Conservation (phyloP, 805 yeast species). For the Starmera amethionina region DNA sequence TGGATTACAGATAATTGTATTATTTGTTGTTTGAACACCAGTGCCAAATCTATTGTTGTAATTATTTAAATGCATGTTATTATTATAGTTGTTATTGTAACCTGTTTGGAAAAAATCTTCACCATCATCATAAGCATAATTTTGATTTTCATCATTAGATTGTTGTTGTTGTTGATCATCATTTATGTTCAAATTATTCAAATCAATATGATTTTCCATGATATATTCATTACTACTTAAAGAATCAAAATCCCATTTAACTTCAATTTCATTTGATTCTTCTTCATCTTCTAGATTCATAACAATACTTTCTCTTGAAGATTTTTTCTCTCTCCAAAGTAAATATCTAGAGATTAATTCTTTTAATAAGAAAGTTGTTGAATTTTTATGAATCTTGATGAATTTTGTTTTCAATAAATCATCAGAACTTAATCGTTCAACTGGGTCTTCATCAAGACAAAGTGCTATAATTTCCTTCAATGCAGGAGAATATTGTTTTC, state of each 20-base stretch:
- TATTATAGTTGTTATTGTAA: conserved; percentile 2
- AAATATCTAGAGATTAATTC: conserved; percentile 70
- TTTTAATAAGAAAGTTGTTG: conserved; percentile 51
- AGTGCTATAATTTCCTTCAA: conserved; percentile 84
- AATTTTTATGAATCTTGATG: conserved; percentile 48
- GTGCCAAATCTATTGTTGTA: conserved; percentile 2
- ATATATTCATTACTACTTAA: conserved; percentile 65
- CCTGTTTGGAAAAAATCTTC: conserved; percentile 20
- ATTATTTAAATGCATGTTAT: not conserved
- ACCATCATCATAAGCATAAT: conserved; percentile 18
- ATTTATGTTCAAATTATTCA: conserved; percentile 23
- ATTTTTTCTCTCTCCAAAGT: conserved; percentile 63
- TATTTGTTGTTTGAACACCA: conserved; percentile 11
- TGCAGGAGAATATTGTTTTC: conserved; percentile 64
- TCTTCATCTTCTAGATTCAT: conserved; percentile 32
- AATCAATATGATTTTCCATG: conserved; percentile 55
- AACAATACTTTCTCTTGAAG: conserved; percentile 41
- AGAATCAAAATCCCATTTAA: conserved; percentile 89
- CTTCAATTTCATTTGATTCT: conserved; percentile 30
- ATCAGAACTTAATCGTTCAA: conserved; percentile 80
- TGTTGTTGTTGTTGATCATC: conserved; percentile 6
- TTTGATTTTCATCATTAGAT: conserved; percentile 5
- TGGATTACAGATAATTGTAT: conserved; percentile 16
- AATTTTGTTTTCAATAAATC: conserved; percentile 70
- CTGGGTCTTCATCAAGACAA: conserved; percentile 90